A percentile compares a stretch with the other conserved stretches of the same genome.
These are phyloP conservation scores for Stemphylium beticola DNA, from an alignment of 2,329 filamentous ascomycete species.

Conservation along the genomic window DNA sequence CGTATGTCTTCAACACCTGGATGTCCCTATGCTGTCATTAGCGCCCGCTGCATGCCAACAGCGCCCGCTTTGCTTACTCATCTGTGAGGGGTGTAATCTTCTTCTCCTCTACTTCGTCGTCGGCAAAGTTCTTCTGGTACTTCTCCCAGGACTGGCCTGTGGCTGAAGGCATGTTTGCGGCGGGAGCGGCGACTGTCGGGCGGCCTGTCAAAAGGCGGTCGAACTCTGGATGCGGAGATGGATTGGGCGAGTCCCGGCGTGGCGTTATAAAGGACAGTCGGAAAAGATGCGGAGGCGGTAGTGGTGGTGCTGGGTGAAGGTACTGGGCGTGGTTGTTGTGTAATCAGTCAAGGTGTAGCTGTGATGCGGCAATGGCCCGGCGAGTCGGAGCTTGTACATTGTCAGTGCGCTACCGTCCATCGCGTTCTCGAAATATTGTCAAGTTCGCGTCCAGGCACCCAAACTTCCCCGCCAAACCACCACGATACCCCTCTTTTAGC, in stretches of 20 bases:
- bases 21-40: constrained; percentile 75
- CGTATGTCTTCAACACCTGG: constrained; percentile 98
- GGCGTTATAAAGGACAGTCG: not conserved
- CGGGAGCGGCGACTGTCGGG: constrained; percentile 16
- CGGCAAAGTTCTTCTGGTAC: constrained; percentile 95
- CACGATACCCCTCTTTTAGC: constrained; percentile 30
- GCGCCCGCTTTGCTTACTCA: constrained; percentile 68
- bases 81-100: constrained; percentile 97
- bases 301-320: not conserved
- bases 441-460: constrained; percentile 32
- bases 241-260: not conserved
- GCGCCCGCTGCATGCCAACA: constrained; percentile 12
- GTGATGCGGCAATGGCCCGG: constrained; percentile 32
- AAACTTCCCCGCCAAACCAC: constrained; percentile 28
- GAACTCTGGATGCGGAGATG: constrained; percentile 3
- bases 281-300: constrained; percentile 1
- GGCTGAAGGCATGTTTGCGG: constrained; percentile 80
- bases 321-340: constrained; percentile 23
- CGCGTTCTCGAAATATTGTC: constrained; percentile 36
- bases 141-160: constrained; percentile 97
- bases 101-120: constrained; percentile 98
- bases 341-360: constrained; percentile 21
- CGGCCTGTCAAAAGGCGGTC: constrained; percentile 3
- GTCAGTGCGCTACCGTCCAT: constrained; percentile 15
- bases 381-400: constrained; percentile 19